Conservation (phyloP, 305 asterid species). For the Rubia occidens region DNA sequence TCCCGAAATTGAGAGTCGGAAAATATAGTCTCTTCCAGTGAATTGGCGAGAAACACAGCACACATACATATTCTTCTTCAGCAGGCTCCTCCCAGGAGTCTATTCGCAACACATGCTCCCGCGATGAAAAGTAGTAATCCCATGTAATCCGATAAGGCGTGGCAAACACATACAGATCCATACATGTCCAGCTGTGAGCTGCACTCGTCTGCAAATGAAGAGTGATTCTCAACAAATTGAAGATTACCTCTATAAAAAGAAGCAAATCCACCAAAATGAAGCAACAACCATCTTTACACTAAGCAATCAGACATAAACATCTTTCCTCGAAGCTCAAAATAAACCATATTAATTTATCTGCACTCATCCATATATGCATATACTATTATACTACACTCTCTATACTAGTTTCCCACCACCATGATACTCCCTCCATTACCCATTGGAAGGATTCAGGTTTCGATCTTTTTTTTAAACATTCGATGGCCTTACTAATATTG, state of each 20-base stretch:
- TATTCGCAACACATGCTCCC: conserved; percentile 61
- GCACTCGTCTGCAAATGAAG: conserved; percentile 47
- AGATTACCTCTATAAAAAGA: not conserved
- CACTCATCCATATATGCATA: not conserved
- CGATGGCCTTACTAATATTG: not conserved
- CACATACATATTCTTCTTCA: conserved; percentile 77
- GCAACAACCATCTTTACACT: not conserved
- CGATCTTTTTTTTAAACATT: no score
- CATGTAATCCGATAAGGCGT: conserved; percentile 92
- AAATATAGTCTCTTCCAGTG: not conserved
- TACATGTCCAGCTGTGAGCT: conserved; percentile 98
- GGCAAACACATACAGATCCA: conserved; percentile 97
- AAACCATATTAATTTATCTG: not conserved
- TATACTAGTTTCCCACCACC: not conserved
- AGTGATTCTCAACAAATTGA: conserved; percentile 8
- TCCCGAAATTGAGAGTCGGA: not conserved
- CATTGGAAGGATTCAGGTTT: not conserved
- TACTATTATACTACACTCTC: no score
- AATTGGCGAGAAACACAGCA: not conserved
- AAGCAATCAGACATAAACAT: not conserved
- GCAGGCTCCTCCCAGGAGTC: conserved; percentile 97
- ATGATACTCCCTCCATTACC: not conserved
- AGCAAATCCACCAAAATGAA: not conserved
- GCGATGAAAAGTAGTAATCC: conserved; percentile 89
- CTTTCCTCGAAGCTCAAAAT: not conserved